A percentile compares a stretch with the other conserved stretches of the same genome.
These are phyloP conservation scores for Crucihimalaya himalaica DNA, from an alignment of 345 rosid species.

Conservation along the genomic window DNA sequence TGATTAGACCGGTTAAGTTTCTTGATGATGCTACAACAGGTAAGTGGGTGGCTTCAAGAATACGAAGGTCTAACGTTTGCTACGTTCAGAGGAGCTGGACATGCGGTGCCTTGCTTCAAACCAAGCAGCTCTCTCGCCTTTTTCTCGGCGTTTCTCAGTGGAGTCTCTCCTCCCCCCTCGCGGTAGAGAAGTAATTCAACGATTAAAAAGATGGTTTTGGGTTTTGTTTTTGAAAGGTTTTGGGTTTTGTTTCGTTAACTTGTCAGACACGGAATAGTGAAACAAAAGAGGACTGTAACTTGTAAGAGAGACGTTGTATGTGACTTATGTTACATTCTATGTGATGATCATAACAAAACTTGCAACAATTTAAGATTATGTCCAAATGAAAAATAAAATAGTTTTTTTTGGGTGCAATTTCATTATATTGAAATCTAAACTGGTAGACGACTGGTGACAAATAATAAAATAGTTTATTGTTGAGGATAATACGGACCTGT, in stretches of 20 bases:
- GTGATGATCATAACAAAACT: neutral
- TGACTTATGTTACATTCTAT: neutral
- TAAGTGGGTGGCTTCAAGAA: conserved; percentile 94
- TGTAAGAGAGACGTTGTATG: conserved; percentile 21
- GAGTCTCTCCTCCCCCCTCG: conserved; percentile 52
- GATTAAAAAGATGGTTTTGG: conserved; percentile 1
- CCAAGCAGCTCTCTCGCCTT: conserved; percentile 79
- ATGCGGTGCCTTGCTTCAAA: conserved; percentile 86
- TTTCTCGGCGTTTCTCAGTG: conserved; percentile 75
- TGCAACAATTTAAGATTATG: neutral
- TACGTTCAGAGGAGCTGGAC: conserved; percentile 98
- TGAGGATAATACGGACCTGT: no score
- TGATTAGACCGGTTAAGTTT: neutral
- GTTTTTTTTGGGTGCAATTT: neutral
- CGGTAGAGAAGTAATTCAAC: conserved; percentile 18
- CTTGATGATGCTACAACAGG: conserved; percentile 42
- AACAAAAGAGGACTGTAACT: neutral
- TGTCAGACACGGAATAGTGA: conserved; percentile 15
- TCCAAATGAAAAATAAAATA: neutral
- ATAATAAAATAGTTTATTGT: no score
- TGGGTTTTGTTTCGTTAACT: conserved; percentile 35
- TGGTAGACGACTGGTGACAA: no score
- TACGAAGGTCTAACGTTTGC: conserved; percentile 84
- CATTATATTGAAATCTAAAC: neutral
- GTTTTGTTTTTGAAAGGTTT: conserved; percentile 24